These are phyloP conservation scores for Ramalina intermedia DNA, from an alignment of 495 filamentous ascomycete genomes.

Conservation along the genomic window DNA sequence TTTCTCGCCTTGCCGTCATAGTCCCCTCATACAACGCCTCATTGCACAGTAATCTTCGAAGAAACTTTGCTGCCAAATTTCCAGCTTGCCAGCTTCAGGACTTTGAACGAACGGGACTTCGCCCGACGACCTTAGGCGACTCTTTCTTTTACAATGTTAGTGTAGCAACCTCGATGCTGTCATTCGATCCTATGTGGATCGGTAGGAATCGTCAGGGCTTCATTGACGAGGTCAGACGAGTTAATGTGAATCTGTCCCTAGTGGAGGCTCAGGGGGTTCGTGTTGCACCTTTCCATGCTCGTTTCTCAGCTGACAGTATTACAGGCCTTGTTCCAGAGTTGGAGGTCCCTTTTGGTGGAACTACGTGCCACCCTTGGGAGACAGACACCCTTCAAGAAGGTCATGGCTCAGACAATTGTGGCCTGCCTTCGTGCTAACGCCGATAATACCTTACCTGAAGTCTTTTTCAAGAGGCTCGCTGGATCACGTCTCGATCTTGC, in stretches of 20 bases:
- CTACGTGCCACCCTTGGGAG: slow-evolving; percentile 53
- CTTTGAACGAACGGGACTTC: slow-evolving; percentile 61
- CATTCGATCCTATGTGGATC: slow-evolving; percentile 61
- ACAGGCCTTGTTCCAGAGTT: slow-evolving; percentile 66
- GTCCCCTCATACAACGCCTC: slow-evolving; percentile 70
- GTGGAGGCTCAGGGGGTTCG: slow-evolving; percentile 84
- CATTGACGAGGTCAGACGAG: slow-evolving; percentile 60
- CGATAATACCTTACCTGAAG: slow-evolving; percentile 46
- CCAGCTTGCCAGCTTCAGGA: slow-evolving; percentile 50
- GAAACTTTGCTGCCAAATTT: slow-evolving; percentile 71
- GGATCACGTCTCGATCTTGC: slow-evolving; percentile 60
- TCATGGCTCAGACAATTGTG: slow-evolving; percentile 49
- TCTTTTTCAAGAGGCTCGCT: slow-evolving; percentile 57
- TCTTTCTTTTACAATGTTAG: slow-evolving; percentile 72
- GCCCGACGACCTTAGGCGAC: slow-evolving; percentile 45
- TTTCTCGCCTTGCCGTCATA: slow-evolving; percentile 55
- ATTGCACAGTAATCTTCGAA: slow-evolving; percentile 67
- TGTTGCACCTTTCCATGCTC: slow-evolving; percentile 6
- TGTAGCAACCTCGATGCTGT: slow-evolving; percentile 58
- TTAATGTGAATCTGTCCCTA: slow-evolving; percentile 79
- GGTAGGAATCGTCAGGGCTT: slow-evolving; percentile 55
- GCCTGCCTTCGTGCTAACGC: slow-evolving; percentile 61
- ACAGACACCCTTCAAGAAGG: slow-evolving; percentile 49
- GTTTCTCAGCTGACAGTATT: slow-evolving; percentile 18
- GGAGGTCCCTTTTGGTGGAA: slow-evolving; percentile 80